These are phyloP conservation scores for Blastomyces parvus DNA, from an alignment of 2,329 filamentous ascomycete genomes.

Conservation along the genomic window DNA sequence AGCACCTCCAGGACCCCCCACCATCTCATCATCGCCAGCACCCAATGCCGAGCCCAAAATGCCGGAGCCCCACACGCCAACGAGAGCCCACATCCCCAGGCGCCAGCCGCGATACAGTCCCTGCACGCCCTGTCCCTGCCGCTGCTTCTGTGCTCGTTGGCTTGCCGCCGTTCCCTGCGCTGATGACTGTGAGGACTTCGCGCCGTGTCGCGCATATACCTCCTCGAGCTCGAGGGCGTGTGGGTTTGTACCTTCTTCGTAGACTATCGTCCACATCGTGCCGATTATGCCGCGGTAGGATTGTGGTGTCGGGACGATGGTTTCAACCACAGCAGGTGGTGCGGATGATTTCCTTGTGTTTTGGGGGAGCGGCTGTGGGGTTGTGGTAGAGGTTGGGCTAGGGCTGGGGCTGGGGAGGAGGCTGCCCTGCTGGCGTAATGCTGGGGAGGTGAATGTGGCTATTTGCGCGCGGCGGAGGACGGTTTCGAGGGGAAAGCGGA, in stretches of 20 bases:
- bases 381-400: slow-evolving; percentile 18
- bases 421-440: slow-evolving; percentile 32
- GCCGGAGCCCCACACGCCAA: slow-evolving; percentile 46
- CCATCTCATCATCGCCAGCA: slow-evolving; percentile 28
- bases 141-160: slow-evolving; percentile 29
- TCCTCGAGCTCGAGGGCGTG: slow-evolving; percentile 38
- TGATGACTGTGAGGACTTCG: slow-evolving; percentile 8
- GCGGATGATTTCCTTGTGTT: neutral
- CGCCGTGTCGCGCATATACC: slow-evolving; percentile 5
- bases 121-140: slow-evolving; percentile 46
- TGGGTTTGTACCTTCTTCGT: slow-evolving; percentile 60
- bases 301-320: slow-evolving; percentile 65
- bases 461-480: slow-evolving; percentile 83
- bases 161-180: slow-evolving; percentile 26
- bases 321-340: slow-evolving; percentile 46
- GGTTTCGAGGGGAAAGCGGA: slow-evolving; percentile 86
- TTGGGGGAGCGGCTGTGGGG: neutral
- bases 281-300: slow-evolving; percentile 79
- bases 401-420: slow-evolving; percentile 17
- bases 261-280: slow-evolving; percentile 78
- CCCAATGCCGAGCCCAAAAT: slow-evolving; percentile 34
- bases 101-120: slow-evolving; percentile 51
- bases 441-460: slow-evolving; percentile 53
- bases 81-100: slow-evolving; percentile 46
- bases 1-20: slow-evolving; percentile 14